Conservation (phyloP, 2,329 filamentous ascomycete genomes). For the Tolypocladium amazonense region DNA sequence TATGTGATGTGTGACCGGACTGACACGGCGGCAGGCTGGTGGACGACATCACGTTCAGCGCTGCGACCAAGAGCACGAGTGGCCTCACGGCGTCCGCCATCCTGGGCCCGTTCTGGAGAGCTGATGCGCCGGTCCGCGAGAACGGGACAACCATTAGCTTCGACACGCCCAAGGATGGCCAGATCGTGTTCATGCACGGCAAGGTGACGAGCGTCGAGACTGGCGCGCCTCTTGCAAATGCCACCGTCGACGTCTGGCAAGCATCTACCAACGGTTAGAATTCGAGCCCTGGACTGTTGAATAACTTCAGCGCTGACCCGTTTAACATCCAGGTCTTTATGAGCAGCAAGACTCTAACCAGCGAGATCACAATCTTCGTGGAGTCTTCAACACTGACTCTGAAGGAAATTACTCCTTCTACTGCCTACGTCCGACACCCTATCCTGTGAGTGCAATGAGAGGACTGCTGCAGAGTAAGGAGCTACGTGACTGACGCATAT, state of each 20-base stretch:
- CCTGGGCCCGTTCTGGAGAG: constrained; percentile 75
- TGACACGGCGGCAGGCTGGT: constrained; percentile 42
- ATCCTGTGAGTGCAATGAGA: constrained; percentile 25
- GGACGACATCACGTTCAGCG: constrained; percentile 68
- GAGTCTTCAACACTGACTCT: constrained; percentile 57
- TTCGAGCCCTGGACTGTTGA: neutral
- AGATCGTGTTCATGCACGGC: constrained; percentile 57
- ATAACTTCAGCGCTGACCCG: neutral
- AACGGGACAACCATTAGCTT: constrained; percentile 59
- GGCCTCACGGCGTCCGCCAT: constrained; percentile 64
- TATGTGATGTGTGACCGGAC: neutral
- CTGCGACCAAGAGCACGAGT: constrained; percentile 30
- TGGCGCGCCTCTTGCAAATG: constrained; percentile 52
- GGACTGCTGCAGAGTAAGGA: neutral
- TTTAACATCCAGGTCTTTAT: constrained; percentile 30
- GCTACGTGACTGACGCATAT: neutral
- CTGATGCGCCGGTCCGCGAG: constrained; percentile 57
- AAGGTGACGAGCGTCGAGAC: constrained; percentile 43
- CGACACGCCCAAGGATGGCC: constrained; percentile 32
- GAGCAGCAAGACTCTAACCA: constrained; percentile 66
- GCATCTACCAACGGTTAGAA: constrained; percentile 56
- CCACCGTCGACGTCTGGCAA: constrained; percentile 70
- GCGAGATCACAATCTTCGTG: constrained; percentile 63
- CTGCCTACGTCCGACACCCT: constrained; percentile 48
- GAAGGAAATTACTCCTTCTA: constrained; percentile 54